Conservation (phyloP, 2,329 filamentous ascomycete genomes). For the Clarireedia monteithiana region DNA sequence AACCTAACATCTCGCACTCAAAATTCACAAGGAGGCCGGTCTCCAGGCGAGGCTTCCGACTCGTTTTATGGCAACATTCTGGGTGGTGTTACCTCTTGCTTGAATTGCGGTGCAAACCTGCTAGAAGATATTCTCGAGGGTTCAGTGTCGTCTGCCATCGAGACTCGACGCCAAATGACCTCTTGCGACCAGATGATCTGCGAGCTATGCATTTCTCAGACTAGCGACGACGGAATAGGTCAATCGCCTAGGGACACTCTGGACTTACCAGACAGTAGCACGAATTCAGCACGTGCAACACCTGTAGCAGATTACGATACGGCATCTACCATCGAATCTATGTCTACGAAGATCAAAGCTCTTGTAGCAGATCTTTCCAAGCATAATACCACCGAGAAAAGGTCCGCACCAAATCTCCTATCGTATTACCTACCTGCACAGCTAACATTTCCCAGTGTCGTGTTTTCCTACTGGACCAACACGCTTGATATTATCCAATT, state of each 20-base stretch:
- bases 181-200: slow-evolving; percentile 14
- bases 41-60: background rate
- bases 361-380: slow-evolving; percentile 9
- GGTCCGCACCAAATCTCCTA: background rate
- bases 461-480: slow-evolving; percentile 44
- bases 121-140: too few species aligned
- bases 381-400: slow-evolving; percentile 1
- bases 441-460: slow-evolving; percentile 31
- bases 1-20: background rate
- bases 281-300: background rate
- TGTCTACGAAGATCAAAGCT: slow-evolving; percentile 15
- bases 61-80: too few species aligned
- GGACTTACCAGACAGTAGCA: background rate
- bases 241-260: background rate
- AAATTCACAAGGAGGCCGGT: slow-evolving; percentile 25
- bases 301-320: background rate
- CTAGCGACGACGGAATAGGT: background rate
- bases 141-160: too few species aligned
- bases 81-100: too few species aligned
- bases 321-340: background rate
- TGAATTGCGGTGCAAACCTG: too few species aligned
- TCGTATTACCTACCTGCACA: background rate
- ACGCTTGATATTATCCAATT: slow-evolving; percentile 39
- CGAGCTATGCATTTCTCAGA: background rate
- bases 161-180: too few species aligned